Conservation (phyloP, 2,329 filamentous ascomycete species). For the Apiospora pterosperma region DNA sequence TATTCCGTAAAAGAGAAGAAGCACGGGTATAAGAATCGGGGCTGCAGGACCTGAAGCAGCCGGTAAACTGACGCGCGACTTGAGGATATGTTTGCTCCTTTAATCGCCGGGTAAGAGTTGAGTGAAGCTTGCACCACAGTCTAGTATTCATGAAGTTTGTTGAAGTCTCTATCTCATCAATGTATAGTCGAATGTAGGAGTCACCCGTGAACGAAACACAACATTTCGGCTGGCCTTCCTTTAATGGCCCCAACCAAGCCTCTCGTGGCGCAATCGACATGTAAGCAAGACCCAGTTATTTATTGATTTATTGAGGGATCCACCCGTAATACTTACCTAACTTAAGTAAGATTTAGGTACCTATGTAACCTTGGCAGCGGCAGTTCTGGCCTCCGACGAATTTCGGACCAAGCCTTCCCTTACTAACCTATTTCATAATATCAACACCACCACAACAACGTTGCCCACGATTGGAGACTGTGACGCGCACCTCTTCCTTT, state of each 20-base stretch:
- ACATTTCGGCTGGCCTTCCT: neutral
- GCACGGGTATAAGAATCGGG: neutral
- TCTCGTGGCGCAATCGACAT: neutral
- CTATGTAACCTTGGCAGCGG: neutral
- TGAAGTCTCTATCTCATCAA: neutral
- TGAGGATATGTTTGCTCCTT: neutral
- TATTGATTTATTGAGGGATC: neutral
- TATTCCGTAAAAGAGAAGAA: neutral
- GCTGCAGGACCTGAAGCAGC: neutral
- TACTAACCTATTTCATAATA: neutral
- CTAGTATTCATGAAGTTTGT: neutral
- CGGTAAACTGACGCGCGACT: neutral
- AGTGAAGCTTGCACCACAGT: neutral
- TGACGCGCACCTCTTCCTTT: neutral
- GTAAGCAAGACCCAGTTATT: neutral
- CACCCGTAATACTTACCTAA: neutral
- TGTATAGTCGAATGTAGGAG: neutral
- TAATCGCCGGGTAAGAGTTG: neutral
- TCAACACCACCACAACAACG: neutral
- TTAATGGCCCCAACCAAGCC: neutral
- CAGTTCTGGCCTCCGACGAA: neutral
- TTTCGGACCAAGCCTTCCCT: neutral
- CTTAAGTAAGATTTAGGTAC: too few relatives aligned
- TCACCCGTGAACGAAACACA: neutral
- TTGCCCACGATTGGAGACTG: neutral